Percentiles rank a stretch among this genome's conserved stretches.
These are phyloP conservation scores for Saccharomyces jurei DNA, from an alignment of 805 yeast species.

Conservation along the genomic window DNA sequence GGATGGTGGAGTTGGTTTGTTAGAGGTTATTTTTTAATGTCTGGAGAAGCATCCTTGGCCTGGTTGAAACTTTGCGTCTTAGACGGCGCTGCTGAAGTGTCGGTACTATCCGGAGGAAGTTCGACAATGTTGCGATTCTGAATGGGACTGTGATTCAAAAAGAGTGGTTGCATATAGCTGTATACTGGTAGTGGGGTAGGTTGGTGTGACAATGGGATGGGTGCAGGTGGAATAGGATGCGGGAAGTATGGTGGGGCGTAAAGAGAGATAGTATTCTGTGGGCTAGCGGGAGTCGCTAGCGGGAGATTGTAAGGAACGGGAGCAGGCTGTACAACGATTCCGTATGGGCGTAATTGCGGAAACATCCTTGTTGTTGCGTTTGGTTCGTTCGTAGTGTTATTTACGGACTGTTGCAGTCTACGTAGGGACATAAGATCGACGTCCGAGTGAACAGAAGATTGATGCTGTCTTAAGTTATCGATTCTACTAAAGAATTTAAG, in stretches of 20 bases:
- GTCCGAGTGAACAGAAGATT: slow-evolving; percentile 67
- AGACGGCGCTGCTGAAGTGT: not conserved
- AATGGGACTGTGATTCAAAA: not conserved
- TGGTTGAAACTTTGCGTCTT: not conserved
- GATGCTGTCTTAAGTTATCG: slow-evolving; percentile 86
- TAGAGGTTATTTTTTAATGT: not conserved
- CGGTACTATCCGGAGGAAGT: not conserved
- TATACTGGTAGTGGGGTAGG: not conserved
- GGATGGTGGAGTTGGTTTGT: not conserved
- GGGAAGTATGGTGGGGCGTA: not conserved
- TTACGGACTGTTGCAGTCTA: not conserved
- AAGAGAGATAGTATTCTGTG: not conserved
- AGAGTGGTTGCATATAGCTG: not conserved
- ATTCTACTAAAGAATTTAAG: slow-evolving; percentile 69
- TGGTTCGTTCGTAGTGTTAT: not conserved
- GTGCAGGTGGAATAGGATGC: not conserved
- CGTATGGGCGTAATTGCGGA: not conserved
- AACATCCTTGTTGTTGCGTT: not conserved
- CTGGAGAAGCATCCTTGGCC: not conserved
- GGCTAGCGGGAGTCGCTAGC: not conserved
- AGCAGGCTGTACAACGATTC: not conserved
- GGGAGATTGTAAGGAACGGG: not conserved
- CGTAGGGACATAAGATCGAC: slow-evolving; percentile 27
- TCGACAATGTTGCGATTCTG: not conserved
- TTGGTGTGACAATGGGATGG: not conserved